Base-by-base conservation (phyloP, 2,329 filamentous ascomycete genomes). In the Aspergillus aculeatinus region DNA sequence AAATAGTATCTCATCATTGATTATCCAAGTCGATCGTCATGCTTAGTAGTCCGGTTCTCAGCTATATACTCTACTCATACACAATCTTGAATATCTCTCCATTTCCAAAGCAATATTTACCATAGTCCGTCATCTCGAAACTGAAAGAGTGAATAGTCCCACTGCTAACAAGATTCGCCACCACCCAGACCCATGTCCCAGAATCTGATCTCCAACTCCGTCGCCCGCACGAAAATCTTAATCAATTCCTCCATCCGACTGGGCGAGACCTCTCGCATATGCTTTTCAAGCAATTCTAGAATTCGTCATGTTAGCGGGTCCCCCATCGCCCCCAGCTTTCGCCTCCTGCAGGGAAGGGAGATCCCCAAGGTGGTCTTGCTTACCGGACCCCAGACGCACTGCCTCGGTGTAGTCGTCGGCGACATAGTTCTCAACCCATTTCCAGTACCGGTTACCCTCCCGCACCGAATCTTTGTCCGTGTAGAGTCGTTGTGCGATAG, bases 391-490 rank as follows among this genome's bases (percentile, higher is more conserved):
- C 3, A 86, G 81, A 64, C 80, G 81, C 57, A 96, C 90, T 5
- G 91, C 90, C 63, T 87, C 81, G 0, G 81, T 77, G 66, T 96
- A 97, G 72, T 95, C 90, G 0, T 91, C 87, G 2, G 88, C 89
- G 16, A 90, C 85, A 71, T 97, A 98, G 70, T 91, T 96, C 72
- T 93, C 82, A 65, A 98, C 91, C 94, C 94, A 98, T 50, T 87
- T 84, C 89, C 90, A 95, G 78, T 96, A 98, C 19, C 78, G 81
- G 72, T 94, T 96, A 0, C 81, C 85, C 12, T 89, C 81, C 44
- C 82, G 81, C 52, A 79, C 69, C 39, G 87, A 89, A n/a, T 79
- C 80, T 52, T 83, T 77, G 62, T 90, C 87, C 14, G 80, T 80
- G 67, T 87, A 82, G 3, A 96, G 81, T 68, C 91, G 84, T 68